Conservation (phyloP, 2,329 filamentous ascomycete species). For the Stagonosporopsis rhizophila region DNA sequence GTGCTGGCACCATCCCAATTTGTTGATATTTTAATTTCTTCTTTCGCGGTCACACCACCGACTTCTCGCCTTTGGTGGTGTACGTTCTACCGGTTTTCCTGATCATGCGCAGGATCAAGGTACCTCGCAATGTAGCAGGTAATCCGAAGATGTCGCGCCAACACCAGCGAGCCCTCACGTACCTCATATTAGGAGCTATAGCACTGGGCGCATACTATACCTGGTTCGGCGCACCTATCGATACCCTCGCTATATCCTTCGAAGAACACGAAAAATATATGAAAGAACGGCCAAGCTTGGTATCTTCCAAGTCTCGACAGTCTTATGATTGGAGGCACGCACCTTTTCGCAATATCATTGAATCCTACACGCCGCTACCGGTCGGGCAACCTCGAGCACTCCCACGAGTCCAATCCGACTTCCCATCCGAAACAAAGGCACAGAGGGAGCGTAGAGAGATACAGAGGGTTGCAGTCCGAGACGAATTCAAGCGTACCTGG, state of each 20-base stretch:
- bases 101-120: constrained; percentile 42
- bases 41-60: not conserved
- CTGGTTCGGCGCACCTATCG: constrained; percentile 37
- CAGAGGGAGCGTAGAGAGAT: constrained; percentile 38
- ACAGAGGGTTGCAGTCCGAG: constrained; percentile 49
- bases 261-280: constrained; percentile 40
- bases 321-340: constrained; percentile 53
- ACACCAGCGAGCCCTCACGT: constrained; percentile 38
- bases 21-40: not conserved
- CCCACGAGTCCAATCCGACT: constrained; percentile 52
- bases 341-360: constrained; percentile 49
- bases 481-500: constrained; percentile 54
- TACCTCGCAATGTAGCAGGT: constrained; percentile 27
- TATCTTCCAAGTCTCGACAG: constrained; percentile 26
- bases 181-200: constrained; percentile 32
- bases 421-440: constrained; percentile 44
- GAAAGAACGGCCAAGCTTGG: constrained; percentile 33
- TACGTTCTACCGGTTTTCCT: not conserved
- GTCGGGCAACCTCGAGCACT: constrained; percentile 46
- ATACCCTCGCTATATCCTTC: constrained; percentile 40
- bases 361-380: constrained; percentile 48
- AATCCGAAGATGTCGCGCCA: constrained; percentile 41
- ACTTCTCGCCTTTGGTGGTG: not conserved
- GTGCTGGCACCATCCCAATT: constrained; percentile 15
- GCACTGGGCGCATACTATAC: constrained; percentile 39